phyloP scores from a whole-genome alignment of 2,329 filamentous ascomycete species.

The Drechslera avenae region DNA sequence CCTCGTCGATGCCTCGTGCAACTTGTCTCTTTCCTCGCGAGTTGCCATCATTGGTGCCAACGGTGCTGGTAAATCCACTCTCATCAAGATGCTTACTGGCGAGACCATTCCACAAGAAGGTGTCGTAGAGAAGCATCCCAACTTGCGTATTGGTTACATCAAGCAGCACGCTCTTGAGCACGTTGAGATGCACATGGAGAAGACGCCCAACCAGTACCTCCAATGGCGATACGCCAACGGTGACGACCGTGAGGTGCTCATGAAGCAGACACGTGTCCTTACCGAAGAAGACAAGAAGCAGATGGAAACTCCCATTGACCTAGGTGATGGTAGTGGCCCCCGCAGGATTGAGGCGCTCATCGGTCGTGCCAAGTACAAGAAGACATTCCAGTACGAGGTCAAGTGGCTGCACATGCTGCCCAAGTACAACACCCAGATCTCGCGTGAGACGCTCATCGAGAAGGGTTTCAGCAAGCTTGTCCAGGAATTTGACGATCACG shows the following conservation, averaged over 20 bases:
- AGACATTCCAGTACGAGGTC: slow-evolving; percentile 97
- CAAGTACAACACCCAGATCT: slow-evolving; percentile 91
- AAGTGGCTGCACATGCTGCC: slow-evolving; percentile 91
- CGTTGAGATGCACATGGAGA: slow-evolving; percentile 99
- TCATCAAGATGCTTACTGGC: slow-evolving; percentile 96
- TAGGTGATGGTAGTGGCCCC: slow-evolving; percentile 78
- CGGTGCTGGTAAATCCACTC: slow-evolving; percentile 95
- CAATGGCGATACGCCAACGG: slow-evolving; percentile 98
- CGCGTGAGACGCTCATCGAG: slow-evolving; percentile 85
- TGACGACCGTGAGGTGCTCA: slow-evolving; percentile 92
- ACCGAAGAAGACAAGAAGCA: slow-evolving; percentile 84
- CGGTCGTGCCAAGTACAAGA: slow-evolving; percentile 98
- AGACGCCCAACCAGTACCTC: slow-evolving; percentile 98
- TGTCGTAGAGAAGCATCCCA: slow-evolving; percentile 97
- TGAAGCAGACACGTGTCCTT: slow-evolving; percentile 95
- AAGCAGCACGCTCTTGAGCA: slow-evolving; percentile 99
- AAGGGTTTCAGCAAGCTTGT: slow-evolving; percentile 91
- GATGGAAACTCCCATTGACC: slow-evolving; percentile 87
- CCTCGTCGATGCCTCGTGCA: slow-evolving; percentile 84
- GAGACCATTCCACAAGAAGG: slow-evolving; percentile 83
- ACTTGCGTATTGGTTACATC: slow-evolving; percentile 98
- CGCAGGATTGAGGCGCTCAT: slow-evolving; percentile 86
- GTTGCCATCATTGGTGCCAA: slow-evolving; percentile 97
- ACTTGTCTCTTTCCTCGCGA: slow-evolving; percentile 85
- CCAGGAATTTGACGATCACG: slow-evolving; percentile 98